Base-by-base conservation (phyloP, 139 green algal genomes). In the Coccomyxa sp. region DNA sequence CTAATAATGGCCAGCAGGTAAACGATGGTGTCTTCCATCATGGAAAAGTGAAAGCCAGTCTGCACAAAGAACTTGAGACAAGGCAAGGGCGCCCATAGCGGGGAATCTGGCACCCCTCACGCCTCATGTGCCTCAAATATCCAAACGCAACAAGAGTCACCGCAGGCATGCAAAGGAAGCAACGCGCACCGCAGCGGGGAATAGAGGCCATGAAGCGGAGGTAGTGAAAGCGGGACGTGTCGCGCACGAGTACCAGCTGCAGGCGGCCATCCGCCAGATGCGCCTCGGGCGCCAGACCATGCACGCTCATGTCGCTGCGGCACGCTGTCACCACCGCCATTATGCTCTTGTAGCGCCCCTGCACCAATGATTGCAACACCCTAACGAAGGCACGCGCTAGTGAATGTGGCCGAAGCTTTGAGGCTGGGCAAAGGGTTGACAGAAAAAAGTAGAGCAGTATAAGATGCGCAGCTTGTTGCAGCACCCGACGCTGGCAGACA, bases 251-350 rank as follows among this genome's bases (percentile, higher is more conserved):
- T 71, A 98, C 91, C 71, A 98, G 87, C 68, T 91, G 90, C 68
- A 97, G 84, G 45, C 88, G 84, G 0, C 94, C 94, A 63, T 98
- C 94, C 58, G 88, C 82, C 57, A 98, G 83, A 85, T 98, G 94
- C 16, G 83, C 88, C 38, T 90, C 82, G 13, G 92, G 91, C 17
- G 91, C 85, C 82, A 98, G 87, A 28, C 94, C 94, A 58, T 83
- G 16, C n/a, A 75, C 83, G 59, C 86, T 92, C 82, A 93, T 95
- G 82, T 98, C 94, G 58, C 83, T 93, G 28, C 91, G 81, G 76
- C 95, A 98, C 12, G 92, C 91, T n/a, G 89, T 92, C 1, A 96
- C 91, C 13, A 94, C 89, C 7, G 87, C 82, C 92, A 96, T 96
- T 77, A 98, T 84, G 77, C 82, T 89, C 32, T 90, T 83, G 38